Percentiles rank a stretch among this genome's conserved stretches.
These are phyloP conservation scores for Gossypium schwendimanii DNA, from an alignment of 441 rosid species.

Conservation along the genomic window DNA sequence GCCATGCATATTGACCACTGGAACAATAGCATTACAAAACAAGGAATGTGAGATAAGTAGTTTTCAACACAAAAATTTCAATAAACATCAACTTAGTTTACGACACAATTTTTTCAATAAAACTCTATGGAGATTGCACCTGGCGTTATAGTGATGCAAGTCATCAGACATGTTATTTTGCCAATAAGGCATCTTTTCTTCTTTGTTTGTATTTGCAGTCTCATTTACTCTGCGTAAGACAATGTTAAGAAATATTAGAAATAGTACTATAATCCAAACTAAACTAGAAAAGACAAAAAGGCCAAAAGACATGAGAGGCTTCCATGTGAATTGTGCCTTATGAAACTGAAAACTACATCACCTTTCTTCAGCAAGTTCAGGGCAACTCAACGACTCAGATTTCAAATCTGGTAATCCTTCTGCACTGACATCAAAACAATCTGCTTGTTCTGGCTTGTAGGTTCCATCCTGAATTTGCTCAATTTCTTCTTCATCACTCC, in stretches of 20 bases:
- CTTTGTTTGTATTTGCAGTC: conserved; percentile 23
- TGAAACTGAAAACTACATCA: conserved; percentile 14
- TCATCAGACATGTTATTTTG: conserved; percentile 41
- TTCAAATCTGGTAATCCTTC: conserved; percentile 24
- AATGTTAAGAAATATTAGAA: conserved; percentile 17
- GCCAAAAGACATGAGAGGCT: not conserved
- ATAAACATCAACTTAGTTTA: not conserved
- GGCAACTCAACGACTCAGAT: conserved; percentile 24
- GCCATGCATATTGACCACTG: conserved; percentile 93
- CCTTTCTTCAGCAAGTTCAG: conserved; percentile 49
- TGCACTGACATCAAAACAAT: conserved; percentile 19
- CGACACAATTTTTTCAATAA: not conserved
- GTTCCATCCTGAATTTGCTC: conserved; percentile 27
- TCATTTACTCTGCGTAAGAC: conserved; percentile 32
- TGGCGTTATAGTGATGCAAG: conserved; percentile 42
- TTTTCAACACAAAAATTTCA: not conserved
- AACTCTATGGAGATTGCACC: conserved; percentile 33
- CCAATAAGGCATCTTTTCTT: conserved; percentile 42
- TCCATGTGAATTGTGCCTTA: not conserved
- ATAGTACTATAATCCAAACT: not conserved
- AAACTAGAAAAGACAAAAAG: not conserved
- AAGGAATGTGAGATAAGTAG: not conserved
- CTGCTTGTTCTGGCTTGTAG: conserved; percentile 27
- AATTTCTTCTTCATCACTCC: conserved; percentile 31
- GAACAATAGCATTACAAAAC: conserved; percentile 11